Evolutionary conservation across 1,139 yeast genomes (phyloP), one percentile per base, ranked within the genome.

Genomic region (Saccharomycopsis hybrid): DNA sequence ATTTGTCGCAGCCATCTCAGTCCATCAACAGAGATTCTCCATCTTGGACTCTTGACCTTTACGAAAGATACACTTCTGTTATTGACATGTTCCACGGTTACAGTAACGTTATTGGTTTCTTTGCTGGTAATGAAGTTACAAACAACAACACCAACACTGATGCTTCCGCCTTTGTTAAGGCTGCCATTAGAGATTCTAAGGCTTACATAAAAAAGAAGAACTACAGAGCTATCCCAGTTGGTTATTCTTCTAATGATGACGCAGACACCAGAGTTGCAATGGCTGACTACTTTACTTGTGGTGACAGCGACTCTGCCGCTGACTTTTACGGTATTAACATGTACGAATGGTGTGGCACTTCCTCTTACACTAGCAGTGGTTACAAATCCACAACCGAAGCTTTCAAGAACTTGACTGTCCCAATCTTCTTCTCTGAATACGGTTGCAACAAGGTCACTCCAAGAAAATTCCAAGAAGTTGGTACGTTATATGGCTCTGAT

Each of bases 271-370:
- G 95, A 65, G 77, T 75, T 55, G 69, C 78, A 41, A 76, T 85
- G 57, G 95, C 95, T 49, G 82, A 82, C 64, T 88, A 85, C 72
- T 84, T 88, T 67, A 78, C 86, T 62, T 87, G 96, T 71, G 96
- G 96, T 63, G 76, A 77, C 60, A 76, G 72, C 53, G 78, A 70
- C 56, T 80, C 76, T 46, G 73, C 78, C 62, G 84, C 85, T 54
- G 90, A 83, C 66, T 86, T 88, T 76, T 85, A 85, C 65, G 96
- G 96, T 71, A 83, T 87, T 58, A 88, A 88, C 74, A 87, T 85
- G 80, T 88, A 88, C 72, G 90, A 87, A 65, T 88, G 96, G 96
- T 88, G 96, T 74, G 96, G 96, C 47, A 59, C 68, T 39, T 80
- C 92, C n/a, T 67, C 80, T 44, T 88, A 72, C 71, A 59, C 68